phyloP scores from a whole-genome alignment of 768 basidiomycete genomes.

The Cyathus striatus region DNA sequence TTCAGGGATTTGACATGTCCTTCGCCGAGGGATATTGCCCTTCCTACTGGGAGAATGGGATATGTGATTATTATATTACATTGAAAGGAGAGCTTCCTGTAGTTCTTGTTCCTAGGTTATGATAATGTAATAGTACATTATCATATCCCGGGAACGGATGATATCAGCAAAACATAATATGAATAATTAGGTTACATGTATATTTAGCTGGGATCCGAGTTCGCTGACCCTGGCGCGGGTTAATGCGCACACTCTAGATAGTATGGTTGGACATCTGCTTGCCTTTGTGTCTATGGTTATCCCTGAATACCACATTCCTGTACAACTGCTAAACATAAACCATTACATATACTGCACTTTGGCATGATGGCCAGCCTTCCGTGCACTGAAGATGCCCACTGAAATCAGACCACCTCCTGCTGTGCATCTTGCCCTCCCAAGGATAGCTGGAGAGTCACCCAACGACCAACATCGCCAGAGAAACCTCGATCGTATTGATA shows the following conservation, averaged over 20 bases:
- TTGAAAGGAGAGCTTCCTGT: constrained; percentile 24
- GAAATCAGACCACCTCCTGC: no score
- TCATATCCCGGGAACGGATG: no score
- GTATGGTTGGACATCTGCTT: neutral
- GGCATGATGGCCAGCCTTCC: no score
- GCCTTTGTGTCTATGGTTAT: neutral
- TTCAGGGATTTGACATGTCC: constrained; percentile 31
- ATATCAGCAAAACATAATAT: no score
- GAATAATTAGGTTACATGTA: neutral
- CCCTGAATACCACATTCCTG: no score
- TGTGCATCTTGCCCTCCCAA: no score
- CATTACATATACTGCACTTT: no score
- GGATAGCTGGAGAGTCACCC: no score
- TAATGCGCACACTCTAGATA: neutral
- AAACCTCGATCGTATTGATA: no score
- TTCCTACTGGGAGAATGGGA: constrained; percentile 22
- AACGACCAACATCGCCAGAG: no score
- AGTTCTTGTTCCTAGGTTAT: constrained; percentile 23
- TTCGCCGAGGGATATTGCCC: constrained; percentile 26
- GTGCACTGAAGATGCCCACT: no score
- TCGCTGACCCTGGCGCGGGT: neutral
- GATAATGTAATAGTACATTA: constrained; percentile 3
- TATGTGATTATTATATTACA: constrained; percentile 29
- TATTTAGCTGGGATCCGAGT: neutral
- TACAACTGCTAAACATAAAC: no score